A percentile compares a stretch with the other conserved stretches of the same genome.
phyloP scores from a whole-genome alignment of 2,329 filamentous ascomycete genomes.

The Paracoccidioides brasiliensis region DNA sequence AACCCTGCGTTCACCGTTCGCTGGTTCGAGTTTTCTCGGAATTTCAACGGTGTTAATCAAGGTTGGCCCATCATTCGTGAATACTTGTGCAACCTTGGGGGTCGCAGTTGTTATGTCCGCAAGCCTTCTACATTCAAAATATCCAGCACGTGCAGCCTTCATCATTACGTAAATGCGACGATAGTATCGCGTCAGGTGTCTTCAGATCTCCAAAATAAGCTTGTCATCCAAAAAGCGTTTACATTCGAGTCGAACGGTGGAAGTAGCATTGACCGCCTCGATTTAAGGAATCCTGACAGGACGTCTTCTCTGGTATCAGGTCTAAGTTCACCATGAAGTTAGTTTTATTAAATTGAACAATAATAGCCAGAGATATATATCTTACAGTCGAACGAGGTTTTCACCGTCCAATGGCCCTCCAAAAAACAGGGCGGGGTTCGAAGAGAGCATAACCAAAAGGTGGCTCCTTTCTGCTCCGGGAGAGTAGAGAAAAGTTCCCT shows the following conservation, averaged over 20 bases:
- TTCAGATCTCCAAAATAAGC: constrained; percentile 19
- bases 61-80: background rate
- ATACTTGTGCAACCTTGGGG: background rate
- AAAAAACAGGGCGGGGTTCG: constrained; percentile 42
- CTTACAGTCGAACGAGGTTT: background rate
- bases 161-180: background rate
- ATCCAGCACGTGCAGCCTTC: no score
- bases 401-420: constrained; percentile 35
- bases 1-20: background rate
- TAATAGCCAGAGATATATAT: background rate
- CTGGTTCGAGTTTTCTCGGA: background rate
- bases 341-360: background rate
- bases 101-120: background rate
- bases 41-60: background rate
- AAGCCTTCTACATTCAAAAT: background rate
- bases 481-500: constrained; percentile 44
- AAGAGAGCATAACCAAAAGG: constrained; percentile 39
- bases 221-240: constrained; percentile 27
- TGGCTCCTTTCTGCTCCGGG: constrained; percentile 43
- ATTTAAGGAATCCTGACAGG: constrained; percentile 13
- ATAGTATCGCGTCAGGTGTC: constrained; percentile 3
- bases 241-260: constrained; percentile 21
- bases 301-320: constrained; percentile 14
- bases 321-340: background rate
- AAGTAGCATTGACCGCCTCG: constrained; percentile 16